Base-by-base conservation (phyloP, 1,284 basidiomycete species). In the Trametes polyzona region DNA sequence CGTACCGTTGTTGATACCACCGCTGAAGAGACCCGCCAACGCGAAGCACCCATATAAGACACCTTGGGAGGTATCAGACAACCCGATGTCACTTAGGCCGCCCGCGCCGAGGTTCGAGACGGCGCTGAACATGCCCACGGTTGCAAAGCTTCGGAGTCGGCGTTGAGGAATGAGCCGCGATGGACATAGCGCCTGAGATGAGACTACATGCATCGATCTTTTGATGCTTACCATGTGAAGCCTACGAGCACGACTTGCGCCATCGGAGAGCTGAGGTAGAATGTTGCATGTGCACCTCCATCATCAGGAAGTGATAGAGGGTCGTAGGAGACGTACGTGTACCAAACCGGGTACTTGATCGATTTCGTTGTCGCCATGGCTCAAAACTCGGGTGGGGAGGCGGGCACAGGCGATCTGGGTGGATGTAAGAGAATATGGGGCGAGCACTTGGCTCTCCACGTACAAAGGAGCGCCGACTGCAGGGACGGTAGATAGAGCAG, bases 91-190 rank as follows among this genome's bases (percentile, higher is more conserved):
- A 59, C 77, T 72, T 2, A 71, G 71, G 36, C 79, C 79, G 65
- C 78, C 79, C 6, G 78, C 79, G 50, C 78, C 78, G 39, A 81
- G 67, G 65, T 77, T 77, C 41, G 71, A 70, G 35, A 81, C 69
- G n/a, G 81, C 81, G 52, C 75, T 78, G 74, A 79, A 83, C 74
- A 83, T 77, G 54, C 82, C 82, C 29, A 76, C 73, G 9, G 77
- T 76, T 14, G 73, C 72, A 63, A 79, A 78, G 52, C 71, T 72
- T 51, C 5, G 17, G 12, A 21, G 8, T 19, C 10, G 36, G 12
- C 33, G 33, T n/a, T 2, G 11, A 5, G 11, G 11, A 35, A 35
- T n/a, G 11, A 35, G 33, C 33, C 12, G 33, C 11, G 11, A 11
- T 12, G n/a, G n/a, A 11, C 33, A 4, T 35, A 11, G 33, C 5